Evolutionary conservation across 2,329 filamentous ascomycete genomes (phyloP).

Genomic region (Paracamarosporium sp.): DNA sequence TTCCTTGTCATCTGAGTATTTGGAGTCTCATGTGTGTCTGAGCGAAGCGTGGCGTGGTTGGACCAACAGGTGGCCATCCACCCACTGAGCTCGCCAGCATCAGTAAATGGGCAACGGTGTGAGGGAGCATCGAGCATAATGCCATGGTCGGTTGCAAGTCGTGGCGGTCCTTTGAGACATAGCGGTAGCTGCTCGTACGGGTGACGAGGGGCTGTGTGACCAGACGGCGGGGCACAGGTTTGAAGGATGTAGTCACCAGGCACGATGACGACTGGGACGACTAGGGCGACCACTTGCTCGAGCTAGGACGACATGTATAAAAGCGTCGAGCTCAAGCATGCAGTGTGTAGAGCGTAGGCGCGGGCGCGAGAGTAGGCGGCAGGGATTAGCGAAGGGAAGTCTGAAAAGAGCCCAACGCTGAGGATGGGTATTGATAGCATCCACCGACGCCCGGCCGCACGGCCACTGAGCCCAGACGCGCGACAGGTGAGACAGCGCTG

Average conservation of each 20-base stretch:
- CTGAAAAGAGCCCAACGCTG: neutral
- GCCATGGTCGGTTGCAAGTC: neutral
- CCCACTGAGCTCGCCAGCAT: neutral
- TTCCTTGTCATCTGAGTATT: neutral
- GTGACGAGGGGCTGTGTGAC: constrained; percentile 6
- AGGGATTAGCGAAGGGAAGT: constrained; percentile 5
- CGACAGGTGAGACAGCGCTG: neutral
- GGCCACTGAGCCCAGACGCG: neutral
- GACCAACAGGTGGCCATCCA: neutral
- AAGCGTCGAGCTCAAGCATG: no score
- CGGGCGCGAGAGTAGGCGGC: neutral
- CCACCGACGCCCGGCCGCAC: neutral
- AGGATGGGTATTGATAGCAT: neutral
- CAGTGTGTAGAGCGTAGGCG: neutral
- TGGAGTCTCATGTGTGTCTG: neutral
- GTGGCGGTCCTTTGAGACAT: neutral
- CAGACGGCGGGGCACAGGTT: neutral
- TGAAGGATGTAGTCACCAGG: neutral
- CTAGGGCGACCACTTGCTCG: neutral
- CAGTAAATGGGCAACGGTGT: neutral
- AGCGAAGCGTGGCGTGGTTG: neutral
- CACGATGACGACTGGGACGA: neutral
- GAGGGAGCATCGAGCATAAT: neutral
- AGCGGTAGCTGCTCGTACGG: neutral
- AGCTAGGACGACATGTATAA: neutral